Conservation (phyloP, 163 green algal species). For the Scenedesmus sp. region DNA sequence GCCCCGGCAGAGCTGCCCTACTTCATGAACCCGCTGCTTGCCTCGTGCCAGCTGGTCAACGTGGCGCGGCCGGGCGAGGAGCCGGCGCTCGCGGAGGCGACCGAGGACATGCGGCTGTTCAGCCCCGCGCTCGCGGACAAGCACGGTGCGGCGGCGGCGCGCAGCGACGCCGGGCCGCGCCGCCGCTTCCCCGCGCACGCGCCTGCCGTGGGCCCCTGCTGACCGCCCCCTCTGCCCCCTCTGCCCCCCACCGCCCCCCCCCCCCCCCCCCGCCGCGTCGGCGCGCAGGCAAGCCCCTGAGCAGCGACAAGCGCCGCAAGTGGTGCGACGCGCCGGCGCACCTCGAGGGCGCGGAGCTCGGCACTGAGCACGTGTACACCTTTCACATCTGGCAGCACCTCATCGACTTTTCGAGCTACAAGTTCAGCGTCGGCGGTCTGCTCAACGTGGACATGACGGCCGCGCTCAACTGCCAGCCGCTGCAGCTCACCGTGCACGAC, state of each 20-base stretch:
- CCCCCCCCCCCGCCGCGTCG: no score
- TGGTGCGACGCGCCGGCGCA: slow-evolving; percentile 45
- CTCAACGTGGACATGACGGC: slow-evolving; percentile 41
- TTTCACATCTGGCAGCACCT: slow-evolving; percentile 53
- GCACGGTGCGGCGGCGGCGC: slow-evolving; percentile 2
- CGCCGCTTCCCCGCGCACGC: no score
- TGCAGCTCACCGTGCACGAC: slow-evolving; percentile 47
- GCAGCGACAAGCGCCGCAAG: slow-evolving; percentile 38
- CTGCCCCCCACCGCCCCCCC: no score
- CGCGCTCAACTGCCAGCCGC: slow-evolving; percentile 40
- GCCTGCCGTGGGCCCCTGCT: no score
- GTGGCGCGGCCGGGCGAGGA: neutral
- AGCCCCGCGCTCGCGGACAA: slow-evolving; percentile 37
- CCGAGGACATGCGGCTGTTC: slow-evolving; percentile 47
- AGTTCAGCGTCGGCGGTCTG: slow-evolving; percentile 34
- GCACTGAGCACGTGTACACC: slow-evolving; percentile 39
- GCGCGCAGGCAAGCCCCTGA: slow-evolving; percentile 28
- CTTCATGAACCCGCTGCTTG: slow-evolving; percentile 51
- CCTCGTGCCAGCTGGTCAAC: slow-evolving; percentile 47
- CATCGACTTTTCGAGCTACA: slow-evolving; percentile 45
- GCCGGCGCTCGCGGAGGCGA: slow-evolving; percentile 8
- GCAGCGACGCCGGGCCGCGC: neutral
- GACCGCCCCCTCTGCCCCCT: no score
- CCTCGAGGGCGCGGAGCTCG: slow-evolving; percentile 4
- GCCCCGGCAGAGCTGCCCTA: no score